phyloP scores from a whole-genome alignment of 2,329 filamentous ascomycete species.

The Phaeosphaeriaceae sp. region DNA sequence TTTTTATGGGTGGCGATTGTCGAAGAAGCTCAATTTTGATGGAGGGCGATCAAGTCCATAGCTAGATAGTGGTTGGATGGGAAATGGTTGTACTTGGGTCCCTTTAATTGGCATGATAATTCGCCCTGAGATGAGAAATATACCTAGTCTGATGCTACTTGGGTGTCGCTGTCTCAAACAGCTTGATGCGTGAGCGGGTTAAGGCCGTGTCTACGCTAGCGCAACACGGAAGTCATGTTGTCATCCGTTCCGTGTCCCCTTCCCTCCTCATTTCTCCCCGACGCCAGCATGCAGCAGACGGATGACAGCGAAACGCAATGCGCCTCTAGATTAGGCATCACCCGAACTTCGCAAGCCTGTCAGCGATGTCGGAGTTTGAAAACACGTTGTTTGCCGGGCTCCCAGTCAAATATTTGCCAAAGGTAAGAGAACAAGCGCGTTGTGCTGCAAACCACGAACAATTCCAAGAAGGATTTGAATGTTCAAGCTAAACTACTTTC shows the following conservation, averaged over 20 bases:
- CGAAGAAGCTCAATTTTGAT: constrained; percentile 20
- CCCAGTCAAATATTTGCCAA: constrained; percentile 35
- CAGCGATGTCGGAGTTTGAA: constrained; percentile 44
- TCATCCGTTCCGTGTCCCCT: constrained; percentile 14
- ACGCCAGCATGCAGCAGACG: constrained; percentile 21
- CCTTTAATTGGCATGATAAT: no score
- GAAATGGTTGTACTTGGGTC: no score
- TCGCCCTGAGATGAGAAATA: neutral
- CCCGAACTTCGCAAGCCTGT: constrained; percentile 41
- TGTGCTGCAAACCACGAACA: neutral
- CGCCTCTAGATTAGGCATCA: constrained; percentile 13
- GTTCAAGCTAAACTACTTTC: constrained; percentile 1
- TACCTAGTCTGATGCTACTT: neutral
- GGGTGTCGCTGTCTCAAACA: neutral
- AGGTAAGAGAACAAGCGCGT: constrained; percentile 25
- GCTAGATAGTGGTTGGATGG: neutral
- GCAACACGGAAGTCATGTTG: neutral
- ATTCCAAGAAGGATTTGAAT: neutral
- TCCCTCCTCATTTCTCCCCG: neutral
- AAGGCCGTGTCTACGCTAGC: neutral
- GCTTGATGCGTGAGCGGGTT: neutral
- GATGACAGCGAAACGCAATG: constrained; percentile 27
- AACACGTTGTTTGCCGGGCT: constrained; percentile 42
- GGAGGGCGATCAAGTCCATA: neutral
- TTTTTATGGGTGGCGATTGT: constrained; percentile 35